Base-by-base conservation (phyloP, 441 rosid genomes). In the Pelargonium fulgidum region DNA sequence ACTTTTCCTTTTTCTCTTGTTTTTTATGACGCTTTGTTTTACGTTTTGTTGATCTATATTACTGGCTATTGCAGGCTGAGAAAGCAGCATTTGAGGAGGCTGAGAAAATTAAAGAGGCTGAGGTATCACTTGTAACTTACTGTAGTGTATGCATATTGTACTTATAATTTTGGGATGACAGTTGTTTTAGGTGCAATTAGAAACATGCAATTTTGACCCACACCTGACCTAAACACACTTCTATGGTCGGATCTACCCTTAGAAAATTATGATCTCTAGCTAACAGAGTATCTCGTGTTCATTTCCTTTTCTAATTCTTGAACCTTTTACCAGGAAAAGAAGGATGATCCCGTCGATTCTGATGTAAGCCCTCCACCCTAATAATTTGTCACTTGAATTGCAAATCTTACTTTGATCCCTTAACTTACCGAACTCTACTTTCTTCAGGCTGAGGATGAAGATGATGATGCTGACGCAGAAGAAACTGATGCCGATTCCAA, bases 41-140 rank as follows among this genome's bases (percentile, higher is more conserved):
- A 14, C 61, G 16, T 17, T 54, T 54, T 56, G 62, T 42, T 71
- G 67, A 59, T 58, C 68, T 59, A 62, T 54, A 13, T 67, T 66
- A 9, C 65, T 67, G 12, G 54, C 33, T 72, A 41, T 58, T 84
- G 68, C 86, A 92, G 98, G 91, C 90, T 11, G 97, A 93, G 83
- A 87, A 90, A 82, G 92, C 89, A 70, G 90, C 97, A 67, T 93
- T 93, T 44, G 98, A 93, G 0, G 97, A 89, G 82, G 92, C 87
- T 13, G 96, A 89, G 78, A 89, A 93, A 81, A 89, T 82, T 76
- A 82, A 20, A 74, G 93, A 88, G 41, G 98, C 85, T 50, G 98
- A 88, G 94, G 96, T 88, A 83, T 45, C 16, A 56, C 73, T 62
- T 69, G 29, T 24, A 2, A 24, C 29, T 24, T 24, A 24, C 29